A percentile compares a stretch with the other conserved stretches of the same genome.
Conservation (phyloP, 805 yeast genomes). For the Naumovozyma dairenensis region DNA sequence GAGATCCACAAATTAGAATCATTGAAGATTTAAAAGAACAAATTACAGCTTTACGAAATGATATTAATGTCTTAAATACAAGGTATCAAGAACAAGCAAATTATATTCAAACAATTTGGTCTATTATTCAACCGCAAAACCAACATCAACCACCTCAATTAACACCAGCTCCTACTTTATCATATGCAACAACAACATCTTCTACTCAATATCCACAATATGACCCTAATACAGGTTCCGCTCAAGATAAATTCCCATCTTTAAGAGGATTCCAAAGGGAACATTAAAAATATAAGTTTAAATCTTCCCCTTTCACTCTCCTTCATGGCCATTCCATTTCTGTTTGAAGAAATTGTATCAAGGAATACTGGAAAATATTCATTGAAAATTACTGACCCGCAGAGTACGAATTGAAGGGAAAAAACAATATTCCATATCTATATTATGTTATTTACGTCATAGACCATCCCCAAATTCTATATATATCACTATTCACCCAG, state of each 20-base stretch:
- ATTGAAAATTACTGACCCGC: too few relatives aligned
- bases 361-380: too few relatives aligned
- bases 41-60: slow-evolving; percentile 2
- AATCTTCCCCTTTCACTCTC: too few relatives aligned
- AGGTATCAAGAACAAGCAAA: slow-evolving; percentile 4
- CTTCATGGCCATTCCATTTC: too few relatives aligned
- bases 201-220: neutral
- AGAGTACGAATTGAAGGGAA: too few relatives aligned
- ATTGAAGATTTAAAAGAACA: slow-evolving; percentile 9
- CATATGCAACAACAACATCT: neutral
- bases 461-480: too few relatives aligned
- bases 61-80: neutral
- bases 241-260: neutral
- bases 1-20: slow-evolving; percentile 6
- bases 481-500: too few relatives aligned
- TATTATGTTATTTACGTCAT: too few relatives aligned
- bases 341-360: too few relatives aligned
- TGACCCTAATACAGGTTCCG: neutral
- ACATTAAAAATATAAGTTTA: too few relatives aligned
- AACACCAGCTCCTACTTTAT: neutral
- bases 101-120: slow-evolving; percentile 1
- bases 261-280: neutral
- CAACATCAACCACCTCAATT: neutral
- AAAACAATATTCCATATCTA: too few relatives aligned
- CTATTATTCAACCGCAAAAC: neutral